phyloP scores from a whole-genome alignment of 2,329 filamentous ascomycete genomes.

The Aspergillus bombycis region DNA sequence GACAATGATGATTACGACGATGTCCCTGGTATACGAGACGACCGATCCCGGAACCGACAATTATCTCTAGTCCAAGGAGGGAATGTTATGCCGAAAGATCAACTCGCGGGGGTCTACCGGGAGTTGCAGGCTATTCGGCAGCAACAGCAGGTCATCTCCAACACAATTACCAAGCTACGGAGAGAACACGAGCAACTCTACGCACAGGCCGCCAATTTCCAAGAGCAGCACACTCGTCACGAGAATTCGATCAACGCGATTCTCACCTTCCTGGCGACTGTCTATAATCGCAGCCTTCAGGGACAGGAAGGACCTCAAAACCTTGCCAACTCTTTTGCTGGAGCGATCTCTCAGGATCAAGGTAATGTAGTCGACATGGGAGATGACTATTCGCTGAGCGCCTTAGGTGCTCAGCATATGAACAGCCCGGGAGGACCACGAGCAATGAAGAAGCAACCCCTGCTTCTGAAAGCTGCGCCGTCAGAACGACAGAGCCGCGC shows the following conservation, averaged over 20 bases:
- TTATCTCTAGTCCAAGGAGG: slow-evolving; percentile 45
- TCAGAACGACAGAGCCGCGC: slow-evolving; percentile 33
- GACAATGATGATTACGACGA: slow-evolving; percentile 65
- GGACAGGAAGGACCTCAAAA: slow-evolving; percentile 76
- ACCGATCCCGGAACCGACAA: slow-evolving; percentile 42
- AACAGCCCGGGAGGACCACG: slow-evolving; percentile 41
- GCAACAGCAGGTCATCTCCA: slow-evolving; percentile 84
- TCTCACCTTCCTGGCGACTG: slow-evolving; percentile 91
- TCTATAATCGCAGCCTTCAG: slow-evolving; percentile 91
- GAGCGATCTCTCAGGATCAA: slow-evolving; percentile 67
- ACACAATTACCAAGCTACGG: slow-evolving; percentile 76
- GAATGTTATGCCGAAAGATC: slow-evolving; percentile 64
- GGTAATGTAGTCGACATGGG: slow-evolving; percentile 66
- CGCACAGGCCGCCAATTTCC: slow-evolving; percentile 84
- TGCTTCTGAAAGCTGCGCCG: slow-evolving; percentile 52
- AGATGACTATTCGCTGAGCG: slow-evolving; percentile 51
- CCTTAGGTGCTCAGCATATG: slow-evolving; percentile 36
- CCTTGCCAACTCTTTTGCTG: slow-evolving; percentile 81
- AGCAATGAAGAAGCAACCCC: slow-evolving; percentile 49
- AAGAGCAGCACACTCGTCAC: slow-evolving; percentile 91
- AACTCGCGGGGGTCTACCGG: slow-evolving; percentile 74
- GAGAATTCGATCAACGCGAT: slow-evolving; percentile 99
- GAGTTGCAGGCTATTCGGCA: slow-evolving; percentile 82
- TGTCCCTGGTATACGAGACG: slow-evolving; percentile 36
- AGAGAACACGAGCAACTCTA: slow-evolving; percentile 87